These are phyloP conservation scores for Orychophragmus violaceus DNA, from an alignment of 345 rosid genomes.

Conservation along the genomic window DNA sequence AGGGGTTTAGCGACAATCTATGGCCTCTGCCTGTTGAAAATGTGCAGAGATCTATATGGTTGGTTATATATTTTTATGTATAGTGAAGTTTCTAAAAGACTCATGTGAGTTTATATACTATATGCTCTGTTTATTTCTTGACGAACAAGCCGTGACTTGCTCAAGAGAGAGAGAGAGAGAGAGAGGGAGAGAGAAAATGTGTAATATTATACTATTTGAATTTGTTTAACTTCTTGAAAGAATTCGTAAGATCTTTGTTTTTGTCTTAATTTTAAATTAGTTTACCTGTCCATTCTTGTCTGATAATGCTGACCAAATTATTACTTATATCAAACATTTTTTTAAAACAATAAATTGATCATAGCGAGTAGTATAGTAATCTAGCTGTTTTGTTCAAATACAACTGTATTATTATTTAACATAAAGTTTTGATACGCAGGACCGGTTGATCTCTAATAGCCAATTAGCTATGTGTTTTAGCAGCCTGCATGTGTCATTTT, in stretches of 20 bases:
- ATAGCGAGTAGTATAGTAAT: background rate
- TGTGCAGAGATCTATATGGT: slow-evolving; percentile 5
- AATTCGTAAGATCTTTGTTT: background rate
- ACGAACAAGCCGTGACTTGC: slow-evolving; percentile 21
- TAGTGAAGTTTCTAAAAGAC: slow-evolving; percentile 8
- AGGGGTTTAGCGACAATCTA: background rate
- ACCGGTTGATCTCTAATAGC: background rate
- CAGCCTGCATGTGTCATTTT: background rate
- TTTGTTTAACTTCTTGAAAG: background rate
- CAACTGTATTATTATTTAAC: slow-evolving; percentile 6
- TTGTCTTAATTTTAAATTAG: background rate
- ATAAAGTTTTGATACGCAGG: background rate
- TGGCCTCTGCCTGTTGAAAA: slow-evolving; percentile 1
- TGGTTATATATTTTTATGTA: background rate
- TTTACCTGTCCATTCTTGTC: background rate
- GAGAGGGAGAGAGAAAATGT: background rate
- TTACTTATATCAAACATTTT: background rate
- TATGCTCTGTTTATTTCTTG: slow-evolving; percentile 25
- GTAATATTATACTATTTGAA: background rate
- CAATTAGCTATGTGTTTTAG: background rate
- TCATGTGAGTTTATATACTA: background rate
- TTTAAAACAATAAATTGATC: too few relatives aligned
- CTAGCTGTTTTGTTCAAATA: slow-evolving; percentile 17
- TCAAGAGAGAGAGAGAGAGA: background rate
- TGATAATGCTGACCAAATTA: slow-evolving; percentile 5